These are phyloP conservation scores for Geranium brycei DNA, from an alignment of 345 rosid species.

Conservation along the genomic window DNA sequence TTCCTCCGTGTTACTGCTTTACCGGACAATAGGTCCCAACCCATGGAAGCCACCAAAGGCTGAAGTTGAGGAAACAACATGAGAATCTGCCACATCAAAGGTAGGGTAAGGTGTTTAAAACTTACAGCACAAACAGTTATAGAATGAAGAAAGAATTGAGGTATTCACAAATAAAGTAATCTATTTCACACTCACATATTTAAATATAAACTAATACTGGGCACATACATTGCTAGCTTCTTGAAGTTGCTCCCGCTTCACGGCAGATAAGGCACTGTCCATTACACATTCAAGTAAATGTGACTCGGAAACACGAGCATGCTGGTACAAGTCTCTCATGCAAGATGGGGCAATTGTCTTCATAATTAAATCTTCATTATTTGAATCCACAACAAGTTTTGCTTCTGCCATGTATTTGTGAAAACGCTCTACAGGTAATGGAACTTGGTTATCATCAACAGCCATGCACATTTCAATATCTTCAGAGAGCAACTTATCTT, in stretches of 20 bases:
- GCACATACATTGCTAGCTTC: constrained; percentile 78
- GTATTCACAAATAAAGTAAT: neutral
- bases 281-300: constrained; percentile 76
- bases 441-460: constrained; percentile 41
- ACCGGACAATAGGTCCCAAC: constrained; percentile 84
- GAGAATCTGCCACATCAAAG: constrained; percentile 42
- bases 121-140: constrained; percentile 1
- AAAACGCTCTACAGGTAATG: constrained; percentile 54
- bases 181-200: constrained; percentile 3
- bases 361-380: constrained; percentile 26
- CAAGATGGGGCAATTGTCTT: constrained; percentile 39
- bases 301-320: constrained; percentile 70
- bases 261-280: constrained; percentile 54
- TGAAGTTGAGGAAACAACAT: constrained; percentile 58
- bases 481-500: constrained; percentile 54
- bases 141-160: constrained; percentile 7
- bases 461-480: constrained; percentile 41
- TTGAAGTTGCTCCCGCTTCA: constrained; percentile 61
- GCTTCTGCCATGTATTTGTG: constrained; percentile 35
- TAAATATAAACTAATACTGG: constrained; percentile 12
- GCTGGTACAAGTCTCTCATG: constrained; percentile 74
- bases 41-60: constrained; percentile 85
- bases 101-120: constrained; percentile 12
- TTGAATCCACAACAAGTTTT: constrained; percentile 24
- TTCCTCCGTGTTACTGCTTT: constrained; percentile 58